Base-by-base conservation (phyloP, 2,329 filamentous ascomycete genomes). In the Fusarium sacchari region DNA sequence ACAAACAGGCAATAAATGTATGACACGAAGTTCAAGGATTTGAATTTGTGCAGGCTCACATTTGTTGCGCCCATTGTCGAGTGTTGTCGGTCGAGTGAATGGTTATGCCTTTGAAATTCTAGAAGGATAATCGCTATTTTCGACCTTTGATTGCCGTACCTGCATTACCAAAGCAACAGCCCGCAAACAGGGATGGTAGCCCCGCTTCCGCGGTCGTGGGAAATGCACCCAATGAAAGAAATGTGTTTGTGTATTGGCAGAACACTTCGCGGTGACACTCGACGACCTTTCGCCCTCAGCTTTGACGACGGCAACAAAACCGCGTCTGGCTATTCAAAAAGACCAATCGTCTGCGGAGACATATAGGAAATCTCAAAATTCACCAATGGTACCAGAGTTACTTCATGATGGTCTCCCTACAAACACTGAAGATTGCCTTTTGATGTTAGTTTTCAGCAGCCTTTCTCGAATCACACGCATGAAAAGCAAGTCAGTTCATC, bases 301-400 rank as follows among this genome's bases (percentile, higher is more conserved):
- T 17, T 44, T 11, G 1, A 4, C 5, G 2, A 12, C 2, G 1
- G 9, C n/a, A 24, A 26, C 3, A 20, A 15, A n/a, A 11, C 0
- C 0, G 11, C 13, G 4, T 1, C 17, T 20, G 2, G 0, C 0
- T 8, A 39, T 14, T 22, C 24, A 18, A 5, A 9, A 4, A 26
- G 15, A 6, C 1, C 1, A 28, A 5, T 2, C 6, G 2, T 28
- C 4, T 12, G 11, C 6, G 10, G 6, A n/a, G 6, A 24, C 1
- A 26, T 9, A 37, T 7, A 22, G 3, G 12, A 14, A 30, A 20
- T 2, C 0, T 10, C 5, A 7, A 30, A 13, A 15, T 15, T 20
- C 17, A 32, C 17, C 8, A 17, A 6, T 11, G 9, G 22, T 15
- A 20, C 7, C 13, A 7, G 22, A 5, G 12, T 20, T 20, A 11